Conservation (phyloP, 768 basidiomycete species). For the Tricholoma bakamatsutake region DNA sequence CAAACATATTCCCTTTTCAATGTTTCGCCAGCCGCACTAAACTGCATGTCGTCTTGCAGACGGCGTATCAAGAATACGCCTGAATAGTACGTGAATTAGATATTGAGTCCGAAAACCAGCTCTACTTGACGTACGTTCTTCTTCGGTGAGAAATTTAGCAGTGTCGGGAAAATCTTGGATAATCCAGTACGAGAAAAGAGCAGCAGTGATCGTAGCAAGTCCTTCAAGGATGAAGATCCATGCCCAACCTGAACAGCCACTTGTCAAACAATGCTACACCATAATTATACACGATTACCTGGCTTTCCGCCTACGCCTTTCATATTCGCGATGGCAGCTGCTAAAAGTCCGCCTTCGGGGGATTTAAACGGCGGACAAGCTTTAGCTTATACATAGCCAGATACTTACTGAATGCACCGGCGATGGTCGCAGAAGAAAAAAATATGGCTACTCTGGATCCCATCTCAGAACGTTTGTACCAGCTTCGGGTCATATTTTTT, state of each 20-base stretch:
- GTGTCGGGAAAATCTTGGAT: slow-evolving; percentile 77
- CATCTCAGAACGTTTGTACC: slow-evolving; percentile 77
- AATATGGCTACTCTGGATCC: slow-evolving; percentile 69
- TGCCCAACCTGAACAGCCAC: slow-evolving; percentile 38
- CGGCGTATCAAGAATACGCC: slow-evolving; percentile 61
- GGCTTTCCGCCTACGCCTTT: slow-evolving; percentile 57
- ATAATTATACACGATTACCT: slow-evolving; percentile 43
- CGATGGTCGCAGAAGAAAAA: slow-evolving; percentile 74
- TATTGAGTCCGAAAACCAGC: neutral
- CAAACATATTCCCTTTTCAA: slow-evolving; percentile 51
- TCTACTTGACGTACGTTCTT: slow-evolving; percentile 42
- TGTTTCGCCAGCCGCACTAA: slow-evolving; percentile 56
- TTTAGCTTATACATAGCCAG: neutral
- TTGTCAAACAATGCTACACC: neutral
- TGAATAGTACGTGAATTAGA: slow-evolving; percentile 15
- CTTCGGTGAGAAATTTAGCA: slow-evolving; percentile 60
- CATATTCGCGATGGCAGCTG: slow-evolving; percentile 66
- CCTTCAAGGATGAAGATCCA: slow-evolving; percentile 79
- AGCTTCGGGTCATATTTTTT: slow-evolving; percentile 32
- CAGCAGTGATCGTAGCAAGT: slow-evolving; percentile 55
- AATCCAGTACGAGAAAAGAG: slow-evolving; percentile 60
- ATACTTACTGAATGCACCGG: slow-evolving; percentile 64
- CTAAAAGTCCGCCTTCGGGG: slow-evolving; percentile 52
- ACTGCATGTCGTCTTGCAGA: slow-evolving; percentile 57
- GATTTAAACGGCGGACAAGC: neutral